These are phyloP conservation scores for Trypanosoma theileri DNA, from an alignment of 208 protist species.

Conservation along the genomic window DNA sequence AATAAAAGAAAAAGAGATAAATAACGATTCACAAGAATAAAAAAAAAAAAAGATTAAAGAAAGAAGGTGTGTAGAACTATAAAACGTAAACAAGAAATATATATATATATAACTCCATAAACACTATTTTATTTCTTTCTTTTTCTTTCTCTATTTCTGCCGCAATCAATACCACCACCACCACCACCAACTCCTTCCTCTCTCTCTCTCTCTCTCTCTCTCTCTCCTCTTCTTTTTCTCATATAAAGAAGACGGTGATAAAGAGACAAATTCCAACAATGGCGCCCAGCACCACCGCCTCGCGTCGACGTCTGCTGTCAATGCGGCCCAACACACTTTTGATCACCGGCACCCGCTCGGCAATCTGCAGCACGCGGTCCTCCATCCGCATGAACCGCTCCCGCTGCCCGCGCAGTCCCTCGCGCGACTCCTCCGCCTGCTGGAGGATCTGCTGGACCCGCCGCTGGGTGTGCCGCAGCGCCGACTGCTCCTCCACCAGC, in stretches of 20 bases:
- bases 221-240: background rate
- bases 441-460: conserved; percentile 65
- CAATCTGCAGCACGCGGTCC: conserved; percentile 58
- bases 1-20: conserved; percentile 9
- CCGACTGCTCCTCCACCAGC: conserved; percentile 75
- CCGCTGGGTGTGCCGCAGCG: conserved; percentile 67
- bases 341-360: conserved; percentile 75
- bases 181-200: background rate
- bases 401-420: conserved; percentile 61
- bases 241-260: conserved; percentile 71
- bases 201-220: conserved; percentile 21
- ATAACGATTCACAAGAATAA: conserved; percentile 14
- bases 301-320: conserved; percentile 56
- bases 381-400: conserved; percentile 61
- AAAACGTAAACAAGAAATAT: background rate
- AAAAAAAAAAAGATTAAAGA: conserved; percentile 25
- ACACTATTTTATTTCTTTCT: too few species aligned
- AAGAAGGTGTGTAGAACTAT: background rate
- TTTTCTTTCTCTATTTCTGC: too few species aligned
- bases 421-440: conserved; percentile 55
- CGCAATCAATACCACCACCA: too few species aligned
- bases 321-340: conserved; percentile 70
- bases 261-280: conserved; percentile 66
- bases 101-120: conserved; percentile 5
- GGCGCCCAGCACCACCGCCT: conserved; percentile 61